phyloP scores from a whole-genome alignment of 1,139 yeast genomes.

The Lodderomyces oxycetoniae region DNA sequence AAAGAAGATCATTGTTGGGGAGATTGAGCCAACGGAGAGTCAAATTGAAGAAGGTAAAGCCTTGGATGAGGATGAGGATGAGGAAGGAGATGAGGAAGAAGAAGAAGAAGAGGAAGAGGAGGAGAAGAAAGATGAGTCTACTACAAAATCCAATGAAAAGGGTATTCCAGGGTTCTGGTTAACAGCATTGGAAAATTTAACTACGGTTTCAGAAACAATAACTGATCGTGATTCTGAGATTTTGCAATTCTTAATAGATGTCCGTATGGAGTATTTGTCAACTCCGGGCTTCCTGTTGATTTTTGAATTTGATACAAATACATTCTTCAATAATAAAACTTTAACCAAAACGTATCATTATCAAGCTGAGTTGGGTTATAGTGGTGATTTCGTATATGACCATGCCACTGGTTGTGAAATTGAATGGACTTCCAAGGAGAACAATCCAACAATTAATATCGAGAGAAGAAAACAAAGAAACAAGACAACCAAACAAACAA shows the following conservation, averaged over 20 bases:
- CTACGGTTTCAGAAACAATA: constrained; percentile 77
- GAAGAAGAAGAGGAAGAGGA: constrained; percentile 41
- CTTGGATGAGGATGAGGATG: constrained; percentile 51
- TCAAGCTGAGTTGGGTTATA: constrained; percentile 89
- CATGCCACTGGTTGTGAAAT: constrained; percentile 91
- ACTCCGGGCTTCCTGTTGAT: constrained; percentile 88
- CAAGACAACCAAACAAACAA: constrained; percentile 93
- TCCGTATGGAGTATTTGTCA: constrained; percentile 76
- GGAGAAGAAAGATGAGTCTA: constrained; percentile 41
- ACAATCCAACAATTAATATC: constrained; percentile 77
- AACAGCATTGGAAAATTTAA: constrained; percentile 86
- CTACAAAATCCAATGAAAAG: constrained; percentile 38
- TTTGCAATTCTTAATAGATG: constrained; percentile 60
- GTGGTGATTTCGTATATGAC: constrained; percentile 95
- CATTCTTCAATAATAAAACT: constrained; percentile 66
- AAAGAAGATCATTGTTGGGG: constrained; percentile 67
- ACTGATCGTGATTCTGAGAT: constrained; percentile 90
- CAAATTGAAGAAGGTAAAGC: constrained; percentile 77
- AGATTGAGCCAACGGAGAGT: constrained; percentile 67
- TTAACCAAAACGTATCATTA: constrained; percentile 87
- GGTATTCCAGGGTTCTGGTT: constrained; percentile 98
- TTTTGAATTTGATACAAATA: constrained; percentile 76
- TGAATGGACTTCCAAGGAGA: constrained; percentile 77
- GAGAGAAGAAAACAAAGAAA: constrained; percentile 98
- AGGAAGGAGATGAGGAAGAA: constrained; percentile 32